Conservation (phyloP, 2,329 filamentous ascomycete genomes). For the Xylaria sp. region DNA sequence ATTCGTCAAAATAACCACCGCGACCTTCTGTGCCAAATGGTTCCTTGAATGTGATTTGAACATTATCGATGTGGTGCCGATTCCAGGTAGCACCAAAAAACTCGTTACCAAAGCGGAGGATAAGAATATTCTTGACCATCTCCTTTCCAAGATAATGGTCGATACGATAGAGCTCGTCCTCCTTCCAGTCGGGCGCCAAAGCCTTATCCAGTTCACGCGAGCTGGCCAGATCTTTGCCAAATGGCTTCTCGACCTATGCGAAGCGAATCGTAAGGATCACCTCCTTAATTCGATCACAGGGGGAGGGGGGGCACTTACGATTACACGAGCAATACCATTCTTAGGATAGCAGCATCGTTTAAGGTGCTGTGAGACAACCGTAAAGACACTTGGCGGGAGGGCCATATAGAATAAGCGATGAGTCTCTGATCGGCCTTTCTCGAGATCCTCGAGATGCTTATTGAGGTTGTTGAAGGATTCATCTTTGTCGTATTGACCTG, state of each 20-base stretch:
- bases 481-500: slow-evolving; percentile 98
- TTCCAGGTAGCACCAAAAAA: slow-evolving; percentile 99
- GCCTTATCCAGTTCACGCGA: slow-evolving; percentile 95
- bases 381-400: slow-evolving; percentile 96
- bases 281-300: not conserved
- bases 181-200: slow-evolving; percentile 96
- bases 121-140: slow-evolving; percentile 99
- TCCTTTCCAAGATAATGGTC: slow-evolving; percentile 99
- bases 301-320: slow-evolving; percentile 67
- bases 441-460: slow-evolving; percentile 85
- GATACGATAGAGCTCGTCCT: slow-evolving; percentile 98
- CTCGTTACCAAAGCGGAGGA: slow-evolving; percentile 97
- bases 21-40: slow-evolving; percentile 98
- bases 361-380: slow-evolving; percentile 93
- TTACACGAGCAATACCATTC: slow-evolving; percentile 90
- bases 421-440: slow-evolving; percentile 82
- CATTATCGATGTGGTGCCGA: slow-evolving; percentile 98
- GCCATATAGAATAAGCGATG: slow-evolving; percentile 99
- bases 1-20: slow-evolving; percentile 99
- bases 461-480: slow-evolving; percentile 90
- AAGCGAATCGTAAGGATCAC: slow-evolving; percentile 20
- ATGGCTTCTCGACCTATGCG: slow-evolving; percentile 93
- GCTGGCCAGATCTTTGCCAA: slow-evolving; percentile 95
- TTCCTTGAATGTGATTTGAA: slow-evolving; percentile 99
- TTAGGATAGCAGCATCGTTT: slow-evolving; percentile 97